Conservation (phyloP, 306 rosid species). For the Prinsepia uniflora region DNA sequence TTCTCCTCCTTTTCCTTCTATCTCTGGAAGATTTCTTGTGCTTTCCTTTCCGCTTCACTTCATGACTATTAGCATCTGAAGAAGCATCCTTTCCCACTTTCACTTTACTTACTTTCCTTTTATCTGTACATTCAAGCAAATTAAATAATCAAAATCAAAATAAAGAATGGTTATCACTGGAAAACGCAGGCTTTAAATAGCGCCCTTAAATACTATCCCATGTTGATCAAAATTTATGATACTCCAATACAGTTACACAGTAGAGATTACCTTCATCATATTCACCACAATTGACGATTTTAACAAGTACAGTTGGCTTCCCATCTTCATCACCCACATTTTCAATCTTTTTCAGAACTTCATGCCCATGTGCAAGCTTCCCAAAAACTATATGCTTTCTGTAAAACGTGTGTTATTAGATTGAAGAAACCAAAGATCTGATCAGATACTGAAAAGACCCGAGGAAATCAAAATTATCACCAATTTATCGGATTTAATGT, state of each 20-base stretch:
- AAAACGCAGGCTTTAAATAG: background rate
- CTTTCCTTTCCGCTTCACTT: conserved; percentile 52
- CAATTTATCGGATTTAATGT: background rate
- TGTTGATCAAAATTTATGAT: background rate
- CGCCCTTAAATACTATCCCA: background rate
- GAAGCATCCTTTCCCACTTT: conserved; percentile 49
- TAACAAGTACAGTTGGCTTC: conserved; percentile 78
- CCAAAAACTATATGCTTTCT: conserved; percentile 93
- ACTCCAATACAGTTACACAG: background rate
- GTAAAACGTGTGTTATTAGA: conserved; percentile 22
- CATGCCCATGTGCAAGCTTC: conserved; percentile 73
- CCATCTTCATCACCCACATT: conserved; percentile 73
- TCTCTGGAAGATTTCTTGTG: conserved; percentile 66
- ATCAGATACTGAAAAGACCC: background rate
- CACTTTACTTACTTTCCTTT: conserved; percentile 43
- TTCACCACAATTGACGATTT: conserved; percentile 88
- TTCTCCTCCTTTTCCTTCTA: conserved; percentile 61
- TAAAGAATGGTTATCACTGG: background rate
- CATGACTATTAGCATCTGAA: conserved; percentile 51
- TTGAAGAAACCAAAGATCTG: background rate
- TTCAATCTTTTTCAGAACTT: conserved; percentile 71
- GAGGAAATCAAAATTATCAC: background rate
- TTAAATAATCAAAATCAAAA: background rate
- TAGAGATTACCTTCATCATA: conserved; percentile 56
- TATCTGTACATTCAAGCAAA: conserved; percentile 39